A percentile compares a stretch with the other conserved stretches of the same genome.
Evolutionary conservation across 345 rosid genomes (phyloP).

Genomic region (Capsella bursapastoris): DNA sequence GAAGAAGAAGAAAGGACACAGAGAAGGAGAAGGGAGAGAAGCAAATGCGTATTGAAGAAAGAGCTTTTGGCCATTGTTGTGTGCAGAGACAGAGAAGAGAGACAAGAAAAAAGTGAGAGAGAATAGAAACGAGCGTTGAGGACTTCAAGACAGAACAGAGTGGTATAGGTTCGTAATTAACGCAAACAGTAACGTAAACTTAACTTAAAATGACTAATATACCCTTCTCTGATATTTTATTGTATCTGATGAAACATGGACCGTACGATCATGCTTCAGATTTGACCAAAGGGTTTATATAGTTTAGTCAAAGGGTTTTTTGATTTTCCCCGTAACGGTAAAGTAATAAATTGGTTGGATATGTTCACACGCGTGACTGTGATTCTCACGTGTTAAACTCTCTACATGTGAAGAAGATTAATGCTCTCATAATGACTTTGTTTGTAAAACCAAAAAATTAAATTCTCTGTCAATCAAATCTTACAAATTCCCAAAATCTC

Average conservation of each 20-base stretch:
- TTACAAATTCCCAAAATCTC: conserved; percentile 14
- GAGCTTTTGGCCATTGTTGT: conserved; percentile 56
- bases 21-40: conserved; percentile 16
- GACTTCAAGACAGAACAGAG: conserved; percentile 10
- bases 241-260: not conserved
- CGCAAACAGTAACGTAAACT: conserved; percentile 25
- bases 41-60: conserved; percentile 14
- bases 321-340: conserved; percentile 34
- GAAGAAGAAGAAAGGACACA: conserved; percentile 38
- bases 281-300: conserved; percentile 17
- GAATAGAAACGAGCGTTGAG: conserved; percentile 28
- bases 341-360: not conserved
- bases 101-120: conserved; percentile 15
- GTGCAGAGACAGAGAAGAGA: not conserved
- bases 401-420: conserved; percentile 41
- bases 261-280: conserved; percentile 22
- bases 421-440: conserved; percentile 36
- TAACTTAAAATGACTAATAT: conserved; percentile 3
- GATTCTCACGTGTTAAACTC: conserved; percentile 31
- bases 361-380: conserved; percentile 36
- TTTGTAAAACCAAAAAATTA: conserved; percentile 17
- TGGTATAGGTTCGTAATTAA: conserved; percentile 40
- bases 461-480: conserved; percentile 19
- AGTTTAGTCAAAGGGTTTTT: conserved; percentile 27
- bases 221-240: conserved; percentile 21